Percentiles rank a stretch among this genome's conserved stretches.
phyloP scores from a whole-genome alignment of 192 early-diverging fungal genomes.

The Funneliformis mosseae region DNA sequence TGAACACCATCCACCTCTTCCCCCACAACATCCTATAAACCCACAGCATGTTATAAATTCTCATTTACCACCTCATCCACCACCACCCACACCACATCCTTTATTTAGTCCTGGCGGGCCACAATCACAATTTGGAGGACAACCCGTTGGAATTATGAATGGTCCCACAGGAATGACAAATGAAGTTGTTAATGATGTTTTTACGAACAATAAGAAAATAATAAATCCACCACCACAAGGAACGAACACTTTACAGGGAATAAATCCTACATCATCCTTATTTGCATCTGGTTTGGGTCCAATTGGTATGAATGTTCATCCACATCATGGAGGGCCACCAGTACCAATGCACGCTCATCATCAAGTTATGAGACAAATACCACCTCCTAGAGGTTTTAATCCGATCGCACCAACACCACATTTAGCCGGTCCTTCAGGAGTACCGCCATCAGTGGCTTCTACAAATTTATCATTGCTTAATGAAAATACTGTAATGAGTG shows the following conservation, averaged over 20 bases:
- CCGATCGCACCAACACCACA: slow-evolving; percentile 21
- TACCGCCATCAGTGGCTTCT: slow-evolving; percentile 23
- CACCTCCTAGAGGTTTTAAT: slow-evolving; percentile 31
- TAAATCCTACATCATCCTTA: slow-evolving; percentile 30
- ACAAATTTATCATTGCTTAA: slow-evolving; percentile 31
- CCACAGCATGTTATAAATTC: slow-evolving; percentile 1
- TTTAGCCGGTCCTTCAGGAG: slow-evolving; percentile 23
- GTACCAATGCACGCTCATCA: slow-evolving; percentile 31
- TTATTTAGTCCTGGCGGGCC: slow-evolving; percentile 10
- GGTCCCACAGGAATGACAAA: slow-evolving; percentile 10
- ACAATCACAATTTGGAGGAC: slow-evolving; percentile 27
- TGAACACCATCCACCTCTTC: slow-evolving; percentile 1
- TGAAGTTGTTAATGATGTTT: slow-evolving; percentile 31
- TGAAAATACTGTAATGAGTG: slow-evolving; percentile 23
- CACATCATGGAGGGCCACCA: slow-evolving; percentile 29
- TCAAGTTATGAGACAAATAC: slow-evolving; percentile 25
- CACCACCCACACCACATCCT: slow-evolving; percentile 2
- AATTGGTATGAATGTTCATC: slow-evolving; percentile 24
- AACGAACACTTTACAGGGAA: slow-evolving; percentile 35
- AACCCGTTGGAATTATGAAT: slow-evolving; percentile 16
- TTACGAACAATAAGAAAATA: slow-evolving; percentile 35
- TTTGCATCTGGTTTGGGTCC: slow-evolving; percentile 26
- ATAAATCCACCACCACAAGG: slow-evolving; percentile 22
- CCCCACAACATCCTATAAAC: slow-evolving; percentile 11
- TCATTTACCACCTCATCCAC: slow-evolving; percentile 8